A percentile compares a stretch with the other conserved stretches of the same genome.
phyloP scores from a whole-genome alignment of 2,329 filamentous ascomycete species.

The Albifimbria verrucaria region DNA sequence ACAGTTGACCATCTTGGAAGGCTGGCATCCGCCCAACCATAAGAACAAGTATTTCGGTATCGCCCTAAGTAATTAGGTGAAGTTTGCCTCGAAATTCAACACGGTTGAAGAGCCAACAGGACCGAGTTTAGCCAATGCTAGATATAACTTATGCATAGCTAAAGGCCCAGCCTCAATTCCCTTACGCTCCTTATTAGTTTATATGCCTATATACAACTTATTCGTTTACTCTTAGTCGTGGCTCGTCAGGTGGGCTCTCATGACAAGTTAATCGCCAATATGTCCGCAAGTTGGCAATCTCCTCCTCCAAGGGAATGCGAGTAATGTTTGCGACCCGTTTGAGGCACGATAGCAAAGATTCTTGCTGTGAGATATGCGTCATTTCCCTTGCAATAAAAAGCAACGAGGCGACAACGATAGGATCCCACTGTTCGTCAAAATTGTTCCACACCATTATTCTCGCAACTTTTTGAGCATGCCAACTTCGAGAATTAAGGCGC shows the following conservation, averaged over 20 bases:
- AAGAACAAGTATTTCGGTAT: constrained; percentile 1
- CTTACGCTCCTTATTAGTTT: too few relatives aligned
- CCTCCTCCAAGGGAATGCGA: not conserved
- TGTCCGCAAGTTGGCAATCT: not conserved
- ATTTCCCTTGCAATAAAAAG: constrained; percentile 20
- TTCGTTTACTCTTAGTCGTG: not conserved
- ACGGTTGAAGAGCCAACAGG: not conserved
- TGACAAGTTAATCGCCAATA: not conserved
- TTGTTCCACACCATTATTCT: constrained; percentile 23
- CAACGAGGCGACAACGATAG: constrained; percentile 22
- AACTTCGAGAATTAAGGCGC: constrained; percentile 13
- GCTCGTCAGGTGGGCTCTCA: not conserved
- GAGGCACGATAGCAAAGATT: not conserved
- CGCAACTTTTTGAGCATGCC: constrained; percentile 27
- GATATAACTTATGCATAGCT: too few relatives aligned
- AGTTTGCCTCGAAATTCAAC: constrained; percentile 35
- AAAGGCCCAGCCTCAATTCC: too few relatives aligned
- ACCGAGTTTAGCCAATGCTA: too few relatives aligned
- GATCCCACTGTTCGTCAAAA: constrained; percentile 29
- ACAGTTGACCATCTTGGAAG: not conserved
- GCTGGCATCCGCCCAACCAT: constrained; percentile 5
- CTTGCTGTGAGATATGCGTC: constrained; percentile 23
- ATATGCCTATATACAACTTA: too few relatives aligned
- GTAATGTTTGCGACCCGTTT: not conserved
- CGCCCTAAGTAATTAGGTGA: constrained; percentile 29